Base-by-base conservation (phyloP, 2,329 filamentous ascomycete genomes). In the Claviceps purpurea region DNA sequence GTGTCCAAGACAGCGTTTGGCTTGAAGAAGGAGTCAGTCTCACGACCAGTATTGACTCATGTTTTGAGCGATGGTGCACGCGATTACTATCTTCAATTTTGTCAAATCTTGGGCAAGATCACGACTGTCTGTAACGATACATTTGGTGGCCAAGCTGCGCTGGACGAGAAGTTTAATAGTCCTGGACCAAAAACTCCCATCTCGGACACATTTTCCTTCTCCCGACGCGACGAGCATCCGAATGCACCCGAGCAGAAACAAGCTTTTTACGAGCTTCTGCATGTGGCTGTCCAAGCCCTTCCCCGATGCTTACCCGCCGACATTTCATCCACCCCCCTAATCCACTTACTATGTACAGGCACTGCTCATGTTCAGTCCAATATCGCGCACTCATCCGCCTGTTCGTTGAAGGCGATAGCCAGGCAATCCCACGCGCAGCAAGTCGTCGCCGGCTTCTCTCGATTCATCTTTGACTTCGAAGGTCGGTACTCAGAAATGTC, bases 381-480 rank as follows among this genome's bases (percentile, higher is more conserved):
- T 53, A 96, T 98, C 64, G 94, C 93, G 1, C 79, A 82, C 44
- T 96, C 93, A 0, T 97, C 94, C 1, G 87, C 89, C 3, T 86
- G 90, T 59, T 96, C 93, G 1, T 70, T 98, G 16, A 97, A 96
- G 65, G 91, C 91, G 0, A 98, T 98, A 60, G 93, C 94, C 11
- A 79, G 87, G 37, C 93, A 98, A 62, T 87, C 85, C 7, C 87
- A 95, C 68, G 90, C 93, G 0, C 89, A 98, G 59, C 87, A 93
- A 65, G 93, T 98, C 3, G 95, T 90, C 0, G 95, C 94, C 68
- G 91, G 93, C 0, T 98, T 98, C 68, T 88, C 93, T 40, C 79
- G 90, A 26, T 98, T 97, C 68, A 98, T 98, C 50, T 98, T 98
- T 72, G 95, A 93, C 59, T 98, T 97, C 65, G 94, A 98, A 65